Percentiles rank a stretch among this genome's conserved stretches.
These are phyloP conservation scores for Populus hybrid DNA, from an alignment of 441 rosid genomes.

Conservation along the genomic window DNA sequence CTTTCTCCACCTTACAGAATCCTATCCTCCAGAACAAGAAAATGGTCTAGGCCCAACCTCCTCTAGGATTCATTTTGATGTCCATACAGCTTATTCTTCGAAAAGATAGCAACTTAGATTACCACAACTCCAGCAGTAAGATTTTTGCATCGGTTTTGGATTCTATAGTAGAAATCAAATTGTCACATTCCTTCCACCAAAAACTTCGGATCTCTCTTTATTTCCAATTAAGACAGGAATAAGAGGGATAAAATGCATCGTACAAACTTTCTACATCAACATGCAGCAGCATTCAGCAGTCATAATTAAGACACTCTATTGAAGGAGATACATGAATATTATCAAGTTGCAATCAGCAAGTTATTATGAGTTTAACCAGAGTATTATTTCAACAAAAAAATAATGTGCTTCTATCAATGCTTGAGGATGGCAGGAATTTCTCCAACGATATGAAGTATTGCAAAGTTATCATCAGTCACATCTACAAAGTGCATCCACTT, in stretches of 20 bases:
- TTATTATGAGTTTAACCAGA: not conserved
- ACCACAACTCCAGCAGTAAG: not conserved
- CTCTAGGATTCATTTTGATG: not conserved
- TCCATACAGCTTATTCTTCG: not conserved
- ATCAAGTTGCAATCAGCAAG: not conserved
- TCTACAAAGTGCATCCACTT: not conserved
- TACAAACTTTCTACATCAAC: not conserved
- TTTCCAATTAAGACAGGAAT: not conserved
- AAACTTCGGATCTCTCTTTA: not conserved
- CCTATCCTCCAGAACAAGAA: conserved; percentile 3
- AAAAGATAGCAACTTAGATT: not conserved
- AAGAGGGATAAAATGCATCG: not conserved
- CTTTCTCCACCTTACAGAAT: not conserved
- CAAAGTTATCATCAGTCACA: conserved; percentile 8
- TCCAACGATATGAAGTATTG: not conserved
- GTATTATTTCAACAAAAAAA: not conserved
- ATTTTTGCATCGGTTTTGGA: not conserved
- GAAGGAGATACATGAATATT: not conserved
- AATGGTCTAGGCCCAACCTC: not conserved
- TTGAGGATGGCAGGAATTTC: not conserved
- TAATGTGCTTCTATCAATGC: not conserved
- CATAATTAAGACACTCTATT: not conserved
- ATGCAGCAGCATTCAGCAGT: not conserved
- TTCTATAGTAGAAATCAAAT: not conserved
- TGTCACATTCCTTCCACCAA: not conserved